phyloP scores from a whole-genome alignment of 2,329 filamentous ascomycete genomes.

The Botryosphaeria dothidea region DNA sequence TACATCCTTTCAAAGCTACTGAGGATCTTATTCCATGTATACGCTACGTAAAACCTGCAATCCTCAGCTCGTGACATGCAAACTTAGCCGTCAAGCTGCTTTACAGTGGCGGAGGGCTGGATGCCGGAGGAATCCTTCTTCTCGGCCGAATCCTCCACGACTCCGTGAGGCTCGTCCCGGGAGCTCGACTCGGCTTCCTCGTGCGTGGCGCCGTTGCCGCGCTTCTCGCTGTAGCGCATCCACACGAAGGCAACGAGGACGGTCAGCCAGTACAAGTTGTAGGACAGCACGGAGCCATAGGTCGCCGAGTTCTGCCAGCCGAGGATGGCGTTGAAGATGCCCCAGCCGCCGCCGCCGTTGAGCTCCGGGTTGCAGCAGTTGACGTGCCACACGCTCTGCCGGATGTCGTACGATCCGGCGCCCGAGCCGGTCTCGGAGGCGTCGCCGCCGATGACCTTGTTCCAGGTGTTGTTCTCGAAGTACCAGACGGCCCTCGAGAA shows the following conservation, averaged over 20 bases:
- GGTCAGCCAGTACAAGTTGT: conserved; percentile 83
- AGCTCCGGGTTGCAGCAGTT: conserved; percentile 75
- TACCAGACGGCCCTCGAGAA: conserved; percentile 77
- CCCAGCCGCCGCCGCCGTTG: conserved; percentile 78
- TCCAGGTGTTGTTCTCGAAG: conserved; percentile 71
- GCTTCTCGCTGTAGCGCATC: conserved; percentile 67
- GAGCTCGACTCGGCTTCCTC: too few relatives aligned
- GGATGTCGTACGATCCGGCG: conserved; percentile 74
- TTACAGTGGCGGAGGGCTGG: too few relatives aligned
- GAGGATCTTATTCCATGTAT: too few relatives aligned
- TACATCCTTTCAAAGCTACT: too few relatives aligned
- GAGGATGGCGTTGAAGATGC: conserved; percentile 81
- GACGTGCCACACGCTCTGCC: conserved; percentile 46
- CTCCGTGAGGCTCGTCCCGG: too few relatives aligned
- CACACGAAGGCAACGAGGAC: conserved; percentile 65
- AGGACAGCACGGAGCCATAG: conserved; percentile 81
- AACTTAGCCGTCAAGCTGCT: too few relatives aligned
- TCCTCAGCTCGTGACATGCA: too few relatives aligned
- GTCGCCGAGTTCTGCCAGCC: conserved; percentile 90
- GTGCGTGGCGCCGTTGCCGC: conserved; percentile 46
- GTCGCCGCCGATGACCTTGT: conserved; percentile 63
- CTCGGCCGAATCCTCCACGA: too few relatives aligned
- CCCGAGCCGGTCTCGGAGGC: conserved; percentile 65
- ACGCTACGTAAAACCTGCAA: too few relatives aligned
- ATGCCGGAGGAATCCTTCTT: too few relatives aligned